Evolutionary conservation across 805 yeast genomes (phyloP).

Genomic region (Zygoascus ofunaensis): DNA sequence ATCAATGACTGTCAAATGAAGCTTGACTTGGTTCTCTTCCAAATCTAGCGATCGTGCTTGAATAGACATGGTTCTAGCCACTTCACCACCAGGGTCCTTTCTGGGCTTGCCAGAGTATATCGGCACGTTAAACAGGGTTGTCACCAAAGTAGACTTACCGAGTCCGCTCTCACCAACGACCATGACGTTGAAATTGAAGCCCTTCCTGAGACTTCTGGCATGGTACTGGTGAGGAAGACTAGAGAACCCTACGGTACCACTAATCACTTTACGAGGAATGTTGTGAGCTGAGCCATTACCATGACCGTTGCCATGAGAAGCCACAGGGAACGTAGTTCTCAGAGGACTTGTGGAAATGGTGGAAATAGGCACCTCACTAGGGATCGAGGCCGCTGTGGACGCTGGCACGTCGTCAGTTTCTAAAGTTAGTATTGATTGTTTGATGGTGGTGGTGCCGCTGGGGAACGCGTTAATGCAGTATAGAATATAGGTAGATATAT

Average conservation of each 20-base stretch:
- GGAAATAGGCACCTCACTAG: neutral
- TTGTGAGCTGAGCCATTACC: slow-evolving; percentile 4
- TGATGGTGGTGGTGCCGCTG: no score
- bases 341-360: neutral
- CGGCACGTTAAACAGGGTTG: slow-evolving; percentile 73
- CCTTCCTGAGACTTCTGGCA: slow-evolving; percentile 80
- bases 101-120: slow-evolving; percentile 38
- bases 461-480: no score
- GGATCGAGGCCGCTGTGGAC: slow-evolving; percentile 3
- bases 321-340: neutral
- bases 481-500: no score
- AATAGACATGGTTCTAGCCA: slow-evolving; percentile 43
- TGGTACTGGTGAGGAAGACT: slow-evolving; percentile 99
- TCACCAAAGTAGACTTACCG: slow-evolving; percentile 87
- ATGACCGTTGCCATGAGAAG: neutral
- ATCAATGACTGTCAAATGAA: slow-evolving; percentile 74
- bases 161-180: slow-evolving; percentile 80
- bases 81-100: slow-evolving; percentile 37
- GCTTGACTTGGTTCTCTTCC: slow-evolving; percentile 88
- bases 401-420: neutral
- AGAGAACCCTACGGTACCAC: slow-evolving; percentile 90
- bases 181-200: slow-evolving; percentile 80
- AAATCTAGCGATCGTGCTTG: slow-evolving; percentile 59
- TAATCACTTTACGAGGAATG: slow-evolving; percentile 57
- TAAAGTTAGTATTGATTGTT: no score